Base-by-base conservation (phyloP, 805 yeast genomes). In the Yarrowia hollandica region DNA sequence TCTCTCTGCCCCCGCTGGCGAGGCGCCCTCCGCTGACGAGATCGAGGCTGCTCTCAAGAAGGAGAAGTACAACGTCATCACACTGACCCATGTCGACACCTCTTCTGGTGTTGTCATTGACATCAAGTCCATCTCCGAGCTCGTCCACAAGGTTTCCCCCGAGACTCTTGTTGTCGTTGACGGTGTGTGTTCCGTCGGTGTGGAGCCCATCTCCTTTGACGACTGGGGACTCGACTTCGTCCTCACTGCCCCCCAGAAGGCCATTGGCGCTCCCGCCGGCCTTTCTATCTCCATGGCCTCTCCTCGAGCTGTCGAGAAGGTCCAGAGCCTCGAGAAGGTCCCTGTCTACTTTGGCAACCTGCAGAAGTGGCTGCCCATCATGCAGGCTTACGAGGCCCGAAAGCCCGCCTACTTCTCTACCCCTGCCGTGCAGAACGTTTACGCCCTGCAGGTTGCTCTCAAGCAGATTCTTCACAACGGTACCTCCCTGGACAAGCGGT, bases 61-160 rank as follows among this genome's bases (percentile, higher is more conserved):
- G 8, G 76, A 78, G 61, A 72, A 75, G 62, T 92, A 86, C 76
- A 71, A 80, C 63, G 79, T 88, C 57, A 79, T 92, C 66, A 89
- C 96, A 48, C 80, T 91, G 67, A 92, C 97, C 38, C 98, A 92
- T 67, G 97, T 94, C 34, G 99, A 94, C 72, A 94, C 98, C 42
- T 90, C 97, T 1, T 90, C 97, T 31, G 96, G 96, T n/a, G 96
- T 92, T 38, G 81, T 90, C 37, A 77, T 84, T 42, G 86, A 88
- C 68, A 84, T 92, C 63, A 77, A 81, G 68, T 75, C 77, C 15
- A 78, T 90, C 60, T 73, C 95, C 23, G 74, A 72, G 56, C 64
- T 84, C n/a, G 85, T 88, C 61, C 82, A 83, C 66, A 68, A 74
- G 63, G 74, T 78, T 1, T 81, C 90, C 4, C 97, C 98, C 58